Evolutionary conservation across 768 basidiomycete genomes (phyloP).

Genomic region (Gymnopilus dilepis): DNA sequence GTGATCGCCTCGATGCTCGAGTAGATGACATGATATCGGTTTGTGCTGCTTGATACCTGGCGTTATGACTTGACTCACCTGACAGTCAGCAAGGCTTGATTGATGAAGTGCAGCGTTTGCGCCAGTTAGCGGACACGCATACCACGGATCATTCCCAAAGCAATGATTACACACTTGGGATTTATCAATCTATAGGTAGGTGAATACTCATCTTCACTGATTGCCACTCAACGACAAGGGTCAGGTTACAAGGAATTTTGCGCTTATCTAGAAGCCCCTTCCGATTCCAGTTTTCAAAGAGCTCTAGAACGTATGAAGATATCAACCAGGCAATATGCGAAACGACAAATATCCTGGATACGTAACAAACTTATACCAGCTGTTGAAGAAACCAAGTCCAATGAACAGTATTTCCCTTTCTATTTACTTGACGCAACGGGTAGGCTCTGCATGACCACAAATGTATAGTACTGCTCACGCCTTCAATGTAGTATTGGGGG

Average conservation of each 20-base stretch:
- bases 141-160: neutral
- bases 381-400: slow-evolving; percentile 52
- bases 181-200: slow-evolving; percentile 93
- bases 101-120: slow-evolving; percentile 72
- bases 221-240: neutral
- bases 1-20: slow-evolving; percentile 73
- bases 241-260: slow-evolving; percentile 94
- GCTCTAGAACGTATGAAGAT: slow-evolving; percentile 84
- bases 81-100: slow-evolving; percentile 73
- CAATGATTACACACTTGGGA: slow-evolving; percentile 78
- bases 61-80: neutral
- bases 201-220: neutral
- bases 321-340: slow-evolving; percentile 90
- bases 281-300: slow-evolving; percentile 49
- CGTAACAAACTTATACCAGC: slow-evolving; percentile 86
- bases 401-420: slow-evolving; percentile 39
- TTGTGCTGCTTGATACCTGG: slow-evolving; percentile 3
- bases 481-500: slow-evolving; percentile 47
- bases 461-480: slow-evolving; percentile 3
- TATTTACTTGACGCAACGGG: slow-evolving; percentile 75
- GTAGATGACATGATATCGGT: slow-evolving; percentile 93
- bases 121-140: slow-evolving; percentile 33
- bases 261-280: slow-evolving; percentile 54
- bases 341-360: slow-evolving; percentile 91
- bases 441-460: slow-evolving; percentile 29